Percentiles rank a stretch among this genome's conserved stretches.
These are phyloP conservation scores for Suhomyces ambrosiae DNA, from an alignment of 1,139 yeast genomes.

Conservation along the genomic window DNA sequence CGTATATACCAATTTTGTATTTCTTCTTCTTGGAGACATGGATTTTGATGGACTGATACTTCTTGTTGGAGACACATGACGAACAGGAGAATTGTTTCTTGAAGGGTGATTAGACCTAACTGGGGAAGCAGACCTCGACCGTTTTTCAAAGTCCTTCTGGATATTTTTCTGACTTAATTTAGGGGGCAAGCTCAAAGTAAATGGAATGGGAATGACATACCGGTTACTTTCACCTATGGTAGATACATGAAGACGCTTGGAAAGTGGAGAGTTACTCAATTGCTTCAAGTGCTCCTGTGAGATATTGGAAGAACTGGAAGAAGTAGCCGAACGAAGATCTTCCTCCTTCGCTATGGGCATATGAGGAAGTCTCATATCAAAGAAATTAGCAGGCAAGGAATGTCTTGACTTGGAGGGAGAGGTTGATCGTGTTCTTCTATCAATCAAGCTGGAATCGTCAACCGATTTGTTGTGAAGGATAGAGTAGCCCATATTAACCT, in stretches of 20 bases:
- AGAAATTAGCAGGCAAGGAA: slow-evolving; percentile 27
- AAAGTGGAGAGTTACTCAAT: slow-evolving; percentile 40
- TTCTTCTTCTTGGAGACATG: slow-evolving; percentile 19
- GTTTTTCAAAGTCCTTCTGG: slow-evolving; percentile 9
- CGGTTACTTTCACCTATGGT: slow-evolving; percentile 24
- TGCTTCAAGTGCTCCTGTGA: slow-evolving; percentile 32
- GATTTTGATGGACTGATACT: slow-evolving; percentile 14
- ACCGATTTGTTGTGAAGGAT: slow-evolving; percentile 15
- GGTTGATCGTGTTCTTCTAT: slow-evolving; percentile 32
- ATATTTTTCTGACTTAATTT: slow-evolving; percentile 36
- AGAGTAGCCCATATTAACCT: slow-evolving; percentile 7
- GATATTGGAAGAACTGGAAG: slow-evolving; percentile 16
- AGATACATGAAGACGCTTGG: slow-evolving; percentile 40
- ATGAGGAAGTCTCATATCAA: slow-evolving; percentile 28
- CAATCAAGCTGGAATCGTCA: slow-evolving; percentile 23
- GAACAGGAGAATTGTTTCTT: slow-evolving; percentile 2
- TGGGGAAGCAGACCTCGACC: slow-evolving; percentile 19
- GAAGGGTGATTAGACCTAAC: slow-evolving; percentile 14
- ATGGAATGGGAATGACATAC: slow-evolving; percentile 49
- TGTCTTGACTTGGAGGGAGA: slow-evolving; percentile 35
- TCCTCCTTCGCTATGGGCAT: slow-evolving; percentile 24
- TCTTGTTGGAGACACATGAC: slow-evolving; percentile 16
- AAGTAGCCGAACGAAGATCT: slow-evolving; percentile 24
- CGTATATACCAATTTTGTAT: slow-evolving; percentile 36
- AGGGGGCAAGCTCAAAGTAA: slow-evolving; percentile 47